Conservation (phyloP, 495 filamentous ascomycete genomes). For the Trichocladium uniseriatum region DNA sequence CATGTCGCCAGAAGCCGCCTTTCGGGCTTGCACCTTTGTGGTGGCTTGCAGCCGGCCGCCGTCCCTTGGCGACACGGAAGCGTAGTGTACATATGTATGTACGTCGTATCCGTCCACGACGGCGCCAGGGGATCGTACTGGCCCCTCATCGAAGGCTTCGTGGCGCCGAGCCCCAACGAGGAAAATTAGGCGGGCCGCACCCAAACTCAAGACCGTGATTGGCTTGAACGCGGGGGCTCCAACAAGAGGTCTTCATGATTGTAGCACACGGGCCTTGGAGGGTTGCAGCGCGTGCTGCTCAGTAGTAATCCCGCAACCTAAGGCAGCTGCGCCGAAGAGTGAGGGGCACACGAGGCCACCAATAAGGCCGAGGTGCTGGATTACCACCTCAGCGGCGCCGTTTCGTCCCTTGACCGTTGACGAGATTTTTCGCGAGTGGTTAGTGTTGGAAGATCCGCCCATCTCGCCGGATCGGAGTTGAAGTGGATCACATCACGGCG, state of each 20-base stretch:
- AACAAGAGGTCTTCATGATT: neutral
- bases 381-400: neutral
- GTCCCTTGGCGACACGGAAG: neutral
- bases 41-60: neutral
- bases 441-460: too few species aligned
- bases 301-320: too few species aligned
- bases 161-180: conserved; percentile 1
- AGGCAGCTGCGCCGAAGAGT: neutral
- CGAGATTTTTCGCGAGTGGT: too few species aligned
- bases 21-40: neutral
- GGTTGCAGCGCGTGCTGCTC: too few species aligned
- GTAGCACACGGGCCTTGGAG: neutral
- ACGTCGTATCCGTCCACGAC: too few species aligned
- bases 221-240: conserved; percentile 4
- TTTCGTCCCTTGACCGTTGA: neutral
- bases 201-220: conserved; percentile 12
- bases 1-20: too few species aligned
- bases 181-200: neutral
- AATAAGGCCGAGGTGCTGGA: too few species aligned
- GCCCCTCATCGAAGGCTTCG: conserved; percentile 3
- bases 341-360: conserved; percentile 15
- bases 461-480: too few species aligned
- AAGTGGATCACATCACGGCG: too few species aligned
- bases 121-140: too few species aligned
- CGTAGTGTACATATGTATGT: too few species aligned